A percentile compares a stretch with the other conserved stretches of the same genome.
phyloP scores from a whole-genome alignment of 495 filamentous ascomycete genomes.

The Cercophora samala region DNA sequence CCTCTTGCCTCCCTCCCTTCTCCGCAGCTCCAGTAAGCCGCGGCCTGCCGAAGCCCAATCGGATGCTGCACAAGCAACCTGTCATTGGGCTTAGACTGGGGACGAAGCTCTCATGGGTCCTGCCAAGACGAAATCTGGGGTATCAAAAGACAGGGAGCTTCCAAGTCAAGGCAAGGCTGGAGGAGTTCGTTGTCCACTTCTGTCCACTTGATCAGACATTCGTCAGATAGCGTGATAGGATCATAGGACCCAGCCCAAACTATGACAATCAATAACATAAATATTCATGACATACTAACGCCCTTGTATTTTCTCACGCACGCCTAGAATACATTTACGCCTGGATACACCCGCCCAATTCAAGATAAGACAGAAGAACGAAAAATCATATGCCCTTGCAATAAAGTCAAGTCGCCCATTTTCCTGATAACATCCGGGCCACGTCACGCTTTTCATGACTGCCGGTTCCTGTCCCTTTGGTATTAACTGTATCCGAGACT shows the following conservation, averaged over 20 bases:
- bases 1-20: background rate
- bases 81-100: conserved; percentile 5
- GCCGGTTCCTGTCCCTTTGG: background rate
- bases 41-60: conserved; percentile 25
- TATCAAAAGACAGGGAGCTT: conserved; percentile 9
- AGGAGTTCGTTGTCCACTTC: background rate
- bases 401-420: conserved; percentile 4
- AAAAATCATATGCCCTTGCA: background rate
- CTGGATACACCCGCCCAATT: conserved; percentile 16
- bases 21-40: conserved; percentile 20
- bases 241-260: background rate
- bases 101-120: conserved; percentile 9
- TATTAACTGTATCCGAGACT: conserved; percentile 4
- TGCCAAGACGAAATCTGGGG: conserved; percentile 15
- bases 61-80: conserved; percentile 2
- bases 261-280: background rate
- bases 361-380: conserved; percentile 16
- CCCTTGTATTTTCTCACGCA: conserved; percentile 23
- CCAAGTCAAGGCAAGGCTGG: conserved; percentile 1
- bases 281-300: conserved; percentile 16
- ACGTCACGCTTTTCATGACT: background rate
- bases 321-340: conserved; percentile 27
- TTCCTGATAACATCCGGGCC: background rate
- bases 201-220: conserved; percentile 10
- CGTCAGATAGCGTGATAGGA: background rate